These are phyloP conservation scores for Leptomonas seymouri DNA, from an alignment of 208 protist species.

Conservation along the genomic window DNA sequence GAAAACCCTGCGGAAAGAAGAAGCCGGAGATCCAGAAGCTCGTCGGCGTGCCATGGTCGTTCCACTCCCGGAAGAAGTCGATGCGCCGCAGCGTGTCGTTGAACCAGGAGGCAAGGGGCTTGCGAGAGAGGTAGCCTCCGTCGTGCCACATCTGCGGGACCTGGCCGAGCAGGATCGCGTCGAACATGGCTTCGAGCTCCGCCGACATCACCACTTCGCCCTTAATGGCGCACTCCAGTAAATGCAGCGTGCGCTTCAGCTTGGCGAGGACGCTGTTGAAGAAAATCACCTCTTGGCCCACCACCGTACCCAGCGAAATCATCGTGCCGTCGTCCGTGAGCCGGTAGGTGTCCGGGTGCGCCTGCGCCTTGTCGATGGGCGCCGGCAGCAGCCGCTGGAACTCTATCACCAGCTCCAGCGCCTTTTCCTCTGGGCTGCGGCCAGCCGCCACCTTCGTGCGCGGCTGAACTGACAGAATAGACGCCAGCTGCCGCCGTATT, in stretches of 20 bases:
- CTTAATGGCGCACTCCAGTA: constrained; percentile 86
- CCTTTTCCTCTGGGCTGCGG: constrained; percentile 69
- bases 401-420: constrained; percentile 73
- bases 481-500: constrained; percentile 80
- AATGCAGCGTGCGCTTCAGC: constrained; percentile 65
- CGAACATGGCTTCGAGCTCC: constrained; percentile 92
- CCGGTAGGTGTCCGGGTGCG: constrained; percentile 84
- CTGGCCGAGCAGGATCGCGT: constrained; percentile 86
- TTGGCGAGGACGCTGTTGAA: constrained; percentile 88
- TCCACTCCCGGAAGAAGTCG: constrained; percentile 95
- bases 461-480: constrained; percentile 93
- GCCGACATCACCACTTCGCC: constrained; percentile 93
- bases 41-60: constrained; percentile 89
- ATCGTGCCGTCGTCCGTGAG: constrained; percentile 86
- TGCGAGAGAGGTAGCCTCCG: constrained; percentile 94
- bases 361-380: constrained; percentile 82
- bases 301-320: constrained; percentile 92
- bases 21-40: constrained; percentile 98
- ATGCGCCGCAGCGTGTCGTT: constrained; percentile 93
- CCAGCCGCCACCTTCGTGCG: constrained; percentile 57
- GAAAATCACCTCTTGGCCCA: constrained; percentile 89
- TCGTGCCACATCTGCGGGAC: constrained; percentile 94
- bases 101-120: constrained; percentile 96
- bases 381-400: constrained; percentile 79
- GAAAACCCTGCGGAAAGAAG: constrained; percentile 98